Base-by-base conservation (phyloP, 352 stramenopile species). In the Detonula confervacea region DNA sequence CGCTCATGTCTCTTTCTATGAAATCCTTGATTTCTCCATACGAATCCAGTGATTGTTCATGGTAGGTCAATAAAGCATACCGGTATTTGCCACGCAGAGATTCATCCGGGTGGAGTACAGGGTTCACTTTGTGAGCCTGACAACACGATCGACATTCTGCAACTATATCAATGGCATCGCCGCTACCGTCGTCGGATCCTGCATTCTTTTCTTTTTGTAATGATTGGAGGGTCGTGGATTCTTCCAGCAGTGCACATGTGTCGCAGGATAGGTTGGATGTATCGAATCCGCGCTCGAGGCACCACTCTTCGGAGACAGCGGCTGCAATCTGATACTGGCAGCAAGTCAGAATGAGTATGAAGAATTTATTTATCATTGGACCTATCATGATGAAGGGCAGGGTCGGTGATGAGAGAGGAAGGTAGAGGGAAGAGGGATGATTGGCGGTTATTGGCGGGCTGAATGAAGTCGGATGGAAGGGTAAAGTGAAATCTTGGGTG, bases 21-120 rank as follows among this genome's bases (percentile, higher is more conserved):
- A 81, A 81, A 29, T 81, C 73, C 39, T 72, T 81, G 3, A 81
- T 75, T 68, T 81, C 73, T 12, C 63, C 56, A 25, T 51, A 75
- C 35, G 71, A 54, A 29, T 63, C 42, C 14, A 81, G 60, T 4
- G 22, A 55, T 18, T 42, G n/a, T 27, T 75, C 49, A 20, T 55
- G 18, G 16, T 81, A 81, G 0, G 73, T 75, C 33, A 82, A 60
- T 33, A 82, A 59, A 8, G 74, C 74, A 20, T 69, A 77, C 56
- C 37, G 24, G 24, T 69, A 82, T 42, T 82, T 82, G 9, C 66
- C 74, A 2, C 74, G 59, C 39, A 82, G 37, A 0, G 59, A 74
- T 42, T 73, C 27, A 46, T 44, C 66, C 8, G 65, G 66, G 59
- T 71, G 74, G 16, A 82, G 37, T 25, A 74, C 16, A 3, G 74